These are phyloP conservation scores for Aspergillus campestris DNA, from an alignment of 495 filamentous ascomycete genomes.

Conservation along the genomic window DNA sequence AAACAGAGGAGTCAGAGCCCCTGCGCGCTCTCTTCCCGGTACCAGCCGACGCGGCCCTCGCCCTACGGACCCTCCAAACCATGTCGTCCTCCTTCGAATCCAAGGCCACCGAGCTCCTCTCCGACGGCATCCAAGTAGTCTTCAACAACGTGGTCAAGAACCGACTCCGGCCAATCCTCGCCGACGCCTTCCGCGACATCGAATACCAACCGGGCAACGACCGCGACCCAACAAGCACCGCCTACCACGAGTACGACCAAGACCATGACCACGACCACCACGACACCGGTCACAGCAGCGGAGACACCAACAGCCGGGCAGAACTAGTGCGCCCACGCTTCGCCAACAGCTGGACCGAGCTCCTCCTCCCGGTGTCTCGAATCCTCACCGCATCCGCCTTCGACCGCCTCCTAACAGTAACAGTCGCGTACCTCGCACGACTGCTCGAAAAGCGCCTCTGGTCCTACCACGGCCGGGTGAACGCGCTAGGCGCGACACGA, in stretches of 20 bases:
- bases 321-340: constrained; percentile 65
- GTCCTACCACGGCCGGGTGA: constrained; percentile 73
- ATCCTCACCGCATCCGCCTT: constrained; percentile 68
- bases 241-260: constrained; percentile 24
- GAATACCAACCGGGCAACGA: constrained; percentile 58
- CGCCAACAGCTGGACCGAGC: constrained; percentile 69
- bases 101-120: constrained; percentile 73
- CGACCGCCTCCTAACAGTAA: constrained; percentile 60
- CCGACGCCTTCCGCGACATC: constrained; percentile 83
- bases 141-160: constrained; percentile 85
- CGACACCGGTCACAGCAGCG: constrained; percentile 25
- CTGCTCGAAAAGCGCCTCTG: constrained; percentile 87
- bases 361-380: constrained; percentile 76
- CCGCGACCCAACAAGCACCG: constrained; percentile 25
- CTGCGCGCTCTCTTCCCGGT: constrained; percentile 70
- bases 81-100: constrained; percentile 62
- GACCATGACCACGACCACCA: constrained; percentile 34
- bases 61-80: constrained; percentile 55
- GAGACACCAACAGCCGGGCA: constrained; percentile 28
- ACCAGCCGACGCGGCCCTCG: constrained; percentile 58
- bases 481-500: constrained; percentile 72
- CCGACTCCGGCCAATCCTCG: constrained; percentile 73
- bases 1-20: constrained; percentile 15
- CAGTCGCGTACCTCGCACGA: constrained; percentile 61
- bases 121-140: constrained; percentile 71